These are phyloP conservation scores for Kockovaella imperatae DNA, from an alignment of 768 basidiomycete genomes.

Conservation along the genomic window DNA sequence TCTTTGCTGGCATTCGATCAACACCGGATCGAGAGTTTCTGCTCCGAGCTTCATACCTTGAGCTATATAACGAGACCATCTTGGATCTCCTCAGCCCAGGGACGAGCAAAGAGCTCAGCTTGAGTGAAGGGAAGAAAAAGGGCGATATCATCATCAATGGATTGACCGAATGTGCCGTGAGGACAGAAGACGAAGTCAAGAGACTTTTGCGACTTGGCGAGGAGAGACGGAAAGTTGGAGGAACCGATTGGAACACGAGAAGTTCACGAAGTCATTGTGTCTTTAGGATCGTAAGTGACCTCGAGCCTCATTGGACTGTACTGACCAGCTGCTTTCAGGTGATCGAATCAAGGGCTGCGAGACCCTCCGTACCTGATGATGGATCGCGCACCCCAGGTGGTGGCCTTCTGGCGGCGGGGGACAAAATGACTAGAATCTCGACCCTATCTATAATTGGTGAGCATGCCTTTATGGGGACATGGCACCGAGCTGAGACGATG, in stretches of 20 bases:
- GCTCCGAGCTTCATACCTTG: conserved; percentile 90
- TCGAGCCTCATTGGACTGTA: background rate
- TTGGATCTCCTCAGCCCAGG: conserved; percentile 64
- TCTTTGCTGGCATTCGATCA: conserved; percentile 52
- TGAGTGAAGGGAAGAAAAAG: conserved; percentile 50
- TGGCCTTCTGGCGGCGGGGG: conserved; percentile 23
- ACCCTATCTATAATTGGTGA: conserved; percentile 38
- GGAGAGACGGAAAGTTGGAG: conserved; percentile 77
- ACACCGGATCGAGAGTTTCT: conserved; percentile 80
- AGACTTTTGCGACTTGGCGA: conserved; percentile 81
- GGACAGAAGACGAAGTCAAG: conserved; percentile 72
- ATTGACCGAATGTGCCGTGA: conserved; percentile 87
- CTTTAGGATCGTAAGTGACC: conserved; percentile 64
- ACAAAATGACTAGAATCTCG: conserved; percentile 42
- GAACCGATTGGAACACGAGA: conserved; percentile 98
- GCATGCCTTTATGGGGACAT: background rate
- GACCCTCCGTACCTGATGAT: conserved; percentile 49
- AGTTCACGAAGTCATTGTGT: conserved; percentile 92
- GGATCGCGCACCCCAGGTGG: conserved; percentile 29
- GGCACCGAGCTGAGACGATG: conserved; percentile 4
- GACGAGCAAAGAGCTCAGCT: conserved; percentile 54
- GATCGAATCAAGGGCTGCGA: conserved; percentile 66
- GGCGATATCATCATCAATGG: conserved; percentile 52
- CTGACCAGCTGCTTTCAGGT: conserved; percentile 24
- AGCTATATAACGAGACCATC: conserved; percentile 74